A percentile compares a stretch with the other conserved stretches of the same genome.
These are phyloP conservation scores for Leccinum broughii DNA, from an alignment of 768 basidiomycete genomes.

Conservation along the genomic window DNA sequence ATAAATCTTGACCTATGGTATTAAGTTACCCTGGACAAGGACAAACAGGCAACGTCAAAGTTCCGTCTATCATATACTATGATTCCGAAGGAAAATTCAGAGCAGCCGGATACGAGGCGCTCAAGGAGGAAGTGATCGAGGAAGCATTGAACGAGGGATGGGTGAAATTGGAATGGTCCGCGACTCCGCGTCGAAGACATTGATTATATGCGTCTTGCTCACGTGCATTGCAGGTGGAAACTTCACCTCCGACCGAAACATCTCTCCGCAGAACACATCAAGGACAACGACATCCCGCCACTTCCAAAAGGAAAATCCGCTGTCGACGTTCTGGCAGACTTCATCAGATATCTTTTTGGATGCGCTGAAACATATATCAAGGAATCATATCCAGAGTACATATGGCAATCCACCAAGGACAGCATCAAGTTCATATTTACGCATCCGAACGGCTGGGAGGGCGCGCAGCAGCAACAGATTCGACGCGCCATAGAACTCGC, in stretches of 20 bases:
- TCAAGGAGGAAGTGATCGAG: slow-evolving; percentile 36
- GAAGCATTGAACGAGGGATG: slow-evolving; percentile 40
- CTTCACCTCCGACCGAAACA: slow-evolving; percentile 39
- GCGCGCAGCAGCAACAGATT: slow-evolving; percentile 53
- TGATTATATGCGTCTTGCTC: too few species aligned
- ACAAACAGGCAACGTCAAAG: not conserved
- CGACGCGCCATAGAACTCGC: slow-evolving; percentile 51
- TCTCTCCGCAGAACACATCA: slow-evolving; percentile 13
- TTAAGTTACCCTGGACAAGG: not conserved
- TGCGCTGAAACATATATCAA: slow-evolving; percentile 46
- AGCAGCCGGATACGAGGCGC: slow-evolving; percentile 35
- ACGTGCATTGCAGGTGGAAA: slow-evolving; percentile 30
- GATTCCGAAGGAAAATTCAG: slow-evolving; percentile 31
- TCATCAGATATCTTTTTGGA: slow-evolving; percentile 42
- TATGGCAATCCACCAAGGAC: slow-evolving; percentile 44
- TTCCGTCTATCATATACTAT: slow-evolving; percentile 37
- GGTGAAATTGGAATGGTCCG: slow-evolving; percentile 45
- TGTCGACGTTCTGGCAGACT: slow-evolving; percentile 44
- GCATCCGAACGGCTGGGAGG: slow-evolving; percentile 67
- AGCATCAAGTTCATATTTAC: slow-evolving; percentile 51
- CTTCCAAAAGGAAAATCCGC: slow-evolving; percentile 41
- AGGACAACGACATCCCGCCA: slow-evolving; percentile 32
- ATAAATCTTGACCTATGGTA: not conserved
- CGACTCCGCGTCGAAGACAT: slow-evolving; percentile 9
- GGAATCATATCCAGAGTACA: slow-evolving; percentile 41